A percentile compares a stretch with the other conserved stretches of the same genome.
phyloP scores from a whole-genome alignment of 306 rosid genomes.

The Cucurbita argyrosperma region DNA sequence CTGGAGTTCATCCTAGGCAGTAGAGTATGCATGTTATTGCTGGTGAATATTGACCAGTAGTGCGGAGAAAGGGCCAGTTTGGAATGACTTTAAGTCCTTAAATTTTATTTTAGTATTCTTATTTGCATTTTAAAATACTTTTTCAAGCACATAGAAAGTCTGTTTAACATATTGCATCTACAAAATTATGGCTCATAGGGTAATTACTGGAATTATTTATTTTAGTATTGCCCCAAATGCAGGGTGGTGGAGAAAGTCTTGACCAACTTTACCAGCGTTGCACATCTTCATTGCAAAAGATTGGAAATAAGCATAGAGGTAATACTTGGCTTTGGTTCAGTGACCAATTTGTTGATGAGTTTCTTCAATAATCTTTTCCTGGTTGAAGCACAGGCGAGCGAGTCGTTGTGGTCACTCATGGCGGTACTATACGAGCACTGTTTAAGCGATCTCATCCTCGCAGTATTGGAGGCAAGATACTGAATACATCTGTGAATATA shows the following conservation, averaged over 20 bases:
- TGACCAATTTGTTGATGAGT: background rate
- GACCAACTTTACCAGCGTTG: slow-evolving; percentile 63
- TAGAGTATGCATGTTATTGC: background rate
- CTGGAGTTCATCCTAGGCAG: background rate
- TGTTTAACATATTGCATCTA: background rate
- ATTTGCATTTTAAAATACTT: no score
- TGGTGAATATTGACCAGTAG: background rate
- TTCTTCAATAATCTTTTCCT: slow-evolving; percentile 2
- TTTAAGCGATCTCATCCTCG: slow-evolving; percentile 36
- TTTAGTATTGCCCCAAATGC: slow-evolving; percentile 6
- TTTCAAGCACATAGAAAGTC: background rate
- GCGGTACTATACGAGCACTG: slow-evolving; percentile 57
- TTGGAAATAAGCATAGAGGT: slow-evolving; percentile 72
- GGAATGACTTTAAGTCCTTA: no score
- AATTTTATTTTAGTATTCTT: no score
- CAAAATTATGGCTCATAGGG: background rate
- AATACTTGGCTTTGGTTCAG: background rate
- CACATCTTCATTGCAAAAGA: slow-evolving; percentile 47
- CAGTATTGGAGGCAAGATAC: slow-evolving; percentile 34
- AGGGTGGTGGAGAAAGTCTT: slow-evolving; percentile 96
- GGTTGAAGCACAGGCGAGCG: slow-evolving; percentile 44
- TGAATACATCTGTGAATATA: slow-evolving; percentile 51
- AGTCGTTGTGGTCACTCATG: slow-evolving; percentile 58
- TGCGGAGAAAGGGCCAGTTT: background rate
- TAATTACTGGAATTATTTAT: slow-evolving; percentile 7